phyloP scores from a whole-genome alignment of 306 rosid species.

The Sicyos baderoa region DNA sequence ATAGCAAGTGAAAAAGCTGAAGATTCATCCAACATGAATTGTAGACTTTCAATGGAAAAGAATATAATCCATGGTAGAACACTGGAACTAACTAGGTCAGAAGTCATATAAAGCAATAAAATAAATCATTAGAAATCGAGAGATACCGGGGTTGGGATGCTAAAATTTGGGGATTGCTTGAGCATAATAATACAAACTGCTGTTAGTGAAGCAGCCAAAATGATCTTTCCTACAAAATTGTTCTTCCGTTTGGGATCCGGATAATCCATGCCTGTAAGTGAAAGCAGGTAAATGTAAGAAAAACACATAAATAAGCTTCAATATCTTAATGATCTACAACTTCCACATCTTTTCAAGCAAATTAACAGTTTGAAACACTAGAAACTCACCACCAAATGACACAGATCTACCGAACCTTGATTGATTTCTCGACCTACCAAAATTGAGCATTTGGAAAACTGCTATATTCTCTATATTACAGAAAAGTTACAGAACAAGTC shows the following conservation, averaged over 20 bases:
- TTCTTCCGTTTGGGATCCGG: slow-evolving; percentile 75
- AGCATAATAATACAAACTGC: slow-evolving; percentile 71
- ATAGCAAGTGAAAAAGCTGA: background rate
- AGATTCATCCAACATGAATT: background rate
- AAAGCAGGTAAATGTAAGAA: slow-evolving; percentile 9
- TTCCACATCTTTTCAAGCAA: slow-evolving; percentile 2
- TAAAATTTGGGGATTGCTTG: slow-evolving; percentile 73
- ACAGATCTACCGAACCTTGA: slow-evolving; percentile 58
- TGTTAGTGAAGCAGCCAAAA: slow-evolving; percentile 64
- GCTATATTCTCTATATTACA: background rate
- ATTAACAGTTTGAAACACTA: slow-evolving; percentile 1
- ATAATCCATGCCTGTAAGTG: slow-evolving; percentile 67
- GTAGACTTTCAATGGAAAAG: slow-evolving; percentile 3
- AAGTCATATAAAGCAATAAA: background rate
- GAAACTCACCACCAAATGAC: slow-evolving; percentile 73
- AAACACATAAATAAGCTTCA: slow-evolving; percentile 11
- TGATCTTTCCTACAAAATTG: slow-evolving; percentile 53
- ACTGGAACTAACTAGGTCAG: background rate
- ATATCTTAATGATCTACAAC: slow-evolving; percentile 11
- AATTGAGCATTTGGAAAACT: slow-evolving; percentile 52
- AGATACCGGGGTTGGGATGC: slow-evolving; percentile 60
- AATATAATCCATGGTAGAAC: background rate
- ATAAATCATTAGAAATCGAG: background rate
- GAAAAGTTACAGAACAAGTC: background rate
- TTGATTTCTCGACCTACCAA: slow-evolving; percentile 58